Evolutionary conservation across 768 basidiomycete genomes (phyloP).

Genomic region (Hydnomerulius pinastri): DNA sequence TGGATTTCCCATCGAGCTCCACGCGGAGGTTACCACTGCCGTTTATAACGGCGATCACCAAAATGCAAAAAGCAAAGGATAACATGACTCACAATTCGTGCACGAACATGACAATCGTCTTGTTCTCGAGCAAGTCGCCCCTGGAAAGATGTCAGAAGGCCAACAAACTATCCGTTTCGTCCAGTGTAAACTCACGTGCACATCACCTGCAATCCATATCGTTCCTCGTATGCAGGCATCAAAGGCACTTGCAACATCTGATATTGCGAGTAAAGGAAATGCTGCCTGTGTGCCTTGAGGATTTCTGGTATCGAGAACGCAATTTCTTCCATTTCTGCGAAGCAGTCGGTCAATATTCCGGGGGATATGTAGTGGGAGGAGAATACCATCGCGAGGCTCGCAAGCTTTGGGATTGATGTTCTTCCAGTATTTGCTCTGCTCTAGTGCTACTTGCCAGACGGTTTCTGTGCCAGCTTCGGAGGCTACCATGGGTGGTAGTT

Average conservation of each 20-base stretch:
- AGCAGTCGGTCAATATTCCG: background rate
- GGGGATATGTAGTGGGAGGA: background rate
- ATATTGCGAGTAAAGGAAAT: conserved; percentile 75
- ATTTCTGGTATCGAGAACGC: conserved; percentile 77
- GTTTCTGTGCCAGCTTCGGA: conserved; percentile 86
- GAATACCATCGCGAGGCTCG: conserved; percentile 76
- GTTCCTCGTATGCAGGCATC: conserved; percentile 64
- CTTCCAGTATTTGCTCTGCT: conserved; percentile 93
- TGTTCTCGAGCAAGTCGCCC: conserved; percentile 72
- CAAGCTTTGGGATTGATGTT: conserved; percentile 78
- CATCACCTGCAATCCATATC: conserved; percentile 82
- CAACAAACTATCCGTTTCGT: background rate
- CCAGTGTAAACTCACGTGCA: conserved; percentile 73
- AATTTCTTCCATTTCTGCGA: conserved; percentile 59
- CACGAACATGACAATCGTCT: conserved; percentile 81
- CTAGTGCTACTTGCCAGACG: conserved; percentile 81
- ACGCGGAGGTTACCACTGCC: conserved; percentile 84
- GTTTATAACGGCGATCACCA: conserved; percentile 2
- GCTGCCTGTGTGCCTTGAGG: conserved; percentile 86
- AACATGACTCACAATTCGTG: conserved; percentile 94
- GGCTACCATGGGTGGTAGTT: conserved; percentile 71
- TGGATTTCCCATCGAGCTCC: conserved; percentile 73
- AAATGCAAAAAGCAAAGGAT: background rate
- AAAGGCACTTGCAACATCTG: conserved; percentile 83
- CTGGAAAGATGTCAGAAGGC: conserved; percentile 40